A percentile compares a stretch with the other conserved stretches of the same genome.
Evolutionary conservation across 176 grass and related monocot genomes (phyloP).

Genomic region (Chrysopogon serrulatus): DNA sequence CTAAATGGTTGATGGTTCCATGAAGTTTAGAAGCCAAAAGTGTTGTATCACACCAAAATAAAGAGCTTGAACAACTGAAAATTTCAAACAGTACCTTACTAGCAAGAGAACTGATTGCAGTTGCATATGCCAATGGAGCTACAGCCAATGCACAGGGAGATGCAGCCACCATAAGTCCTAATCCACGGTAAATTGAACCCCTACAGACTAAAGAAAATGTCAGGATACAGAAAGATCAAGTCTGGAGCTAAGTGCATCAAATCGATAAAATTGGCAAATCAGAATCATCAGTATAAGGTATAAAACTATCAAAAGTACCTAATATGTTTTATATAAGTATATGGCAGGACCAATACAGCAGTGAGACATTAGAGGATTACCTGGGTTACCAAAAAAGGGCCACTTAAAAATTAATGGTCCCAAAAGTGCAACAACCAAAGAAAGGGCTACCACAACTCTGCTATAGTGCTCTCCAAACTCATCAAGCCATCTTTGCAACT

Average conservation of each 20-base stretch:
- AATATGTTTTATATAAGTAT: not conserved
- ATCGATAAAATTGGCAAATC: slow-evolving; percentile 7
- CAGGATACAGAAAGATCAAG: slow-evolving; percentile 20
- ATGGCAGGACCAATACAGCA: not conserved
- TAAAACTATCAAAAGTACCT: not conserved
- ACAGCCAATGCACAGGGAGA: slow-evolving; percentile 96
- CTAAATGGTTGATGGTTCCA: not conserved
- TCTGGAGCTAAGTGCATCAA: not conserved
- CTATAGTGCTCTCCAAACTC: slow-evolving; percentile 96
- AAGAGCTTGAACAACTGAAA: not conserved
- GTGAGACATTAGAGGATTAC: slow-evolving; percentile 43
- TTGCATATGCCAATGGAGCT: slow-evolving; percentile 97
- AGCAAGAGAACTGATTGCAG: slow-evolving; percentile 94
- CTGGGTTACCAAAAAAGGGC: slow-evolving; percentile 94
- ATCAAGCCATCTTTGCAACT: slow-evolving; percentile 96
- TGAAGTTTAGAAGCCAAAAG: not conserved
- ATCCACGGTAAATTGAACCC: slow-evolving; percentile 92
- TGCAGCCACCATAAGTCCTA: slow-evolving; percentile 98
- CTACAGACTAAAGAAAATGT: slow-evolving; percentile 81
- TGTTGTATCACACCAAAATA: not conserved
- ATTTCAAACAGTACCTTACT: slow-evolving; percentile 68
- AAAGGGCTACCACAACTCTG: slow-evolving; percentile 83
- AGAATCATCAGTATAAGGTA: not conserved
- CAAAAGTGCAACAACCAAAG: slow-evolving; percentile 73
- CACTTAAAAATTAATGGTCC: slow-evolving; percentile 96